Base-by-base conservation (phyloP, 2,329 filamentous ascomycete genomes). In the Cladosporium sp. region DNA sequence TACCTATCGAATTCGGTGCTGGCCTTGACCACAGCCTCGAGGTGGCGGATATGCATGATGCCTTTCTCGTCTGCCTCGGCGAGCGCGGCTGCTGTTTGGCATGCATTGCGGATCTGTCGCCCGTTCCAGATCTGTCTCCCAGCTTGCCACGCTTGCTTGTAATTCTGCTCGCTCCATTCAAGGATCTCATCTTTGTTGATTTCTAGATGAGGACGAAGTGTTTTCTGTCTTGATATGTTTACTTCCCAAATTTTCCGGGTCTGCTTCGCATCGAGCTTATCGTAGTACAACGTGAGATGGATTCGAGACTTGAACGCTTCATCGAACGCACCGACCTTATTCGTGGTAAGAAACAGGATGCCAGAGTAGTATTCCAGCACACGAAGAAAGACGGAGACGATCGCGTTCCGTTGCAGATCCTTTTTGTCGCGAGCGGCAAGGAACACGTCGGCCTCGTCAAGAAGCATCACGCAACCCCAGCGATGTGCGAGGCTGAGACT, bases 391-490 rank as follows among this genome's bases (percentile, higher is more conserved):
- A 65, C 67, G 32, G 66, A 65, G 4, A 71, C 68, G 13, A 71
- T 60, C 32, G 65, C 65, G 55, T 71, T 70, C 2, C 49, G 52
- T 33, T 54, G 16, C 18, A 54, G 19, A 44, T 64, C 63, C 52
- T 65, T 60, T 11, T 59, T 52, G 3, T 60, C 65, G 3, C 79
- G 77, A 44, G 72, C 66, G 63, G 81, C 77, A 8, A 83, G 74
- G 64, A 79, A 82, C 13, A 82, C 77, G 50, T 82, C 80, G 2
- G 77, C 78, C 62, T 83, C 79, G 60, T 82, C 79, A 9, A 82
- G 70, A 2, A 82, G 70, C 9, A 80, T 72, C 9, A 81, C 70
- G 11, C 75, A 76, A 3, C 74, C 73, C 64, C 77, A 81, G 2
- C 72, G 72, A 59, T 76, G 71, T 22, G 75, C 77, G 3, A 79